Percentiles rank a stretch among this genome's conserved stretches.
Evolutionary conservation across 108 stramenopile species (phyloP).

Genomic region (Fistulifera pelliculosa): DNA sequence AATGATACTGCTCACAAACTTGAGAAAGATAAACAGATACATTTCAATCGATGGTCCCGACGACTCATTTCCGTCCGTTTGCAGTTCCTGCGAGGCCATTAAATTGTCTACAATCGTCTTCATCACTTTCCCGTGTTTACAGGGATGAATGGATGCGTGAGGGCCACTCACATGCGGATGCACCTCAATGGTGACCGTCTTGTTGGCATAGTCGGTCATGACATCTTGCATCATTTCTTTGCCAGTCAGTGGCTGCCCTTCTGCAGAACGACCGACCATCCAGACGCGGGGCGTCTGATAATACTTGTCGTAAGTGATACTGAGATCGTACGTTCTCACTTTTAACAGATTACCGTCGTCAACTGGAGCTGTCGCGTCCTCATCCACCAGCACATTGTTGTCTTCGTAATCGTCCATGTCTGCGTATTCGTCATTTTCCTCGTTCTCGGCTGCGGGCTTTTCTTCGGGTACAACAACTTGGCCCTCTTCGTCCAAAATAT

Average conservation of each 20-base stretch:
- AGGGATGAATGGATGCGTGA: constrained; percentile 95
- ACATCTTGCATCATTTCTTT: constrained; percentile 96
- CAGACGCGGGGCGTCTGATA: constrained; percentile 97
- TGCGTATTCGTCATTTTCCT: constrained; percentile 81
- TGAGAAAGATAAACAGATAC: constrained; percentile 98
- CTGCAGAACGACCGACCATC: constrained; percentile 89
- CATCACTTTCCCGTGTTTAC: constrained; percentile 98
- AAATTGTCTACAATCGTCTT: constrained; percentile 91
- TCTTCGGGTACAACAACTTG: constrained; percentile 29
- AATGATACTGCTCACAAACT: constrained; percentile 95
- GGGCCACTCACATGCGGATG: constrained; percentile 90
- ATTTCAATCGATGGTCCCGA: constrained; percentile 79
- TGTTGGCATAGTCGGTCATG: constrained; percentile 95
- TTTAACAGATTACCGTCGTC: constrained; percentile 44
- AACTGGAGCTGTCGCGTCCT: constrained; percentile 41
- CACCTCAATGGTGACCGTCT: constrained; percentile 96
- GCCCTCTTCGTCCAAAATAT: constrained; percentile 75
- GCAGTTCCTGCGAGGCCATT: constrained; percentile 16
- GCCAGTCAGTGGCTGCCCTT: constrained; percentile 73
- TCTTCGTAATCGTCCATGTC: constrained; percentile 90
- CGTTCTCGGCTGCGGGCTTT: constrained; percentile 8
- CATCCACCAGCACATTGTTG: constrained; percentile 62
- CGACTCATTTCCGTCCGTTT: constrained; percentile 9
- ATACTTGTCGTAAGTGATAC: constrained; percentile 98
- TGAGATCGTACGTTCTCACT: constrained; percentile 91